A percentile compares a stretch with the other conserved stretches of the same genome.
Evolutionary conservation across 129 eudicot species (phyloP).

Genomic region (Erigeron canadensis): DNA sequence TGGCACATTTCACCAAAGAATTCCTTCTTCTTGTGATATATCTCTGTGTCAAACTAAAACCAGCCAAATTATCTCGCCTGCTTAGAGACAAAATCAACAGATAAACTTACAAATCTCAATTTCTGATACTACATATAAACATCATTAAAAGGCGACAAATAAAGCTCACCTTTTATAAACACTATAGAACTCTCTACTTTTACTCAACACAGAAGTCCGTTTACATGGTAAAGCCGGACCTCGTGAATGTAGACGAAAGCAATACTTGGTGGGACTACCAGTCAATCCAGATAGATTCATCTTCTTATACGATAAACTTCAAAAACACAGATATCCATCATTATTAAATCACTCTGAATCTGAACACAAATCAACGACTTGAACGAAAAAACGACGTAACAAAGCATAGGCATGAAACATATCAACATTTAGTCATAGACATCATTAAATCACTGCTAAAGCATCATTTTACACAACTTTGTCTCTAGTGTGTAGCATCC

Average conservation of each 20-base stretch:
- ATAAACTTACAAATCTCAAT: conserved; percentile 7
- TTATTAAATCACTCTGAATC: not conserved
- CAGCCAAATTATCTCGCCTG: conserved; percentile 52
- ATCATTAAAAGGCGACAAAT: not conserved
- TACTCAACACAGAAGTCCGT: conserved; percentile 35
- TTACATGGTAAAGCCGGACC: conserved; percentile 38
- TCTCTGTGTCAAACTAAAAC: conserved; percentile 39
- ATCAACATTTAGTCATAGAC: too few relatives aligned
- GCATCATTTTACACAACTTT: not conserved
- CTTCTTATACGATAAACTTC: conserved; percentile 12
- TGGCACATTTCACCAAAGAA: conserved; percentile 56
- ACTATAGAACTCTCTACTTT: conserved; percentile 19
- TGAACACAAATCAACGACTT: conserved; percentile 23
- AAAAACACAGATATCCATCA: not conserved
- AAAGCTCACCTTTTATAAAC: conserved; percentile 41
- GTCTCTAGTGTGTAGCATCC: not conserved
- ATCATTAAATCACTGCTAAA: not conserved
- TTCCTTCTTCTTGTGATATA: conserved; percentile 27
- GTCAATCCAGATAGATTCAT: conserved; percentile 65
- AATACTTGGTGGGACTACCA: conserved; percentile 53
- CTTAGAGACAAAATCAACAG: conserved; percentile 26
- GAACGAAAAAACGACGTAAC: not conserved
- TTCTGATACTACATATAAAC: conserved; percentile 19
- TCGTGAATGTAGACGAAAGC: conserved; percentile 44
- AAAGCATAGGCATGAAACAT: too few relatives aligned